Base-by-base conservation (phyloP, 495 filamentous ascomycete species). In the Aspergillus bertholletiae region DNA sequence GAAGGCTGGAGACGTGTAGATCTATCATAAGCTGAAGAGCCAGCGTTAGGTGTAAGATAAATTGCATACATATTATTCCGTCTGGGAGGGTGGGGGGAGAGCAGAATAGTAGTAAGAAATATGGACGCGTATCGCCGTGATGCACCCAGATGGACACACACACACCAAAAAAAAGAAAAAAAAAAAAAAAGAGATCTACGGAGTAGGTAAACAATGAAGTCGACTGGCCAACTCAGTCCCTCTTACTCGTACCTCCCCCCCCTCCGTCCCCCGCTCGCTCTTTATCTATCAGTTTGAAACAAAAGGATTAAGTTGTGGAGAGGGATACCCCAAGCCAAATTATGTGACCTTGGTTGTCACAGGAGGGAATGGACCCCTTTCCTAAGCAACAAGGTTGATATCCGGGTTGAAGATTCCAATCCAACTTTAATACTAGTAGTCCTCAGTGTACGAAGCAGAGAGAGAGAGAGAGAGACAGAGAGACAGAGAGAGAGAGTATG, bases 1-100 rank as follows among this genome's bases (percentile, higher is more conserved):
- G 2, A 37, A 37, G 15, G 34, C 51, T 28, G 48, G 54, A 18
- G 49, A 60, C 37, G 37, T 52, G 37, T 43, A 43, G 22, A 52
- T 32, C n/a, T 49, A 49, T 49, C 46, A 49, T 49, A 49, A 30
- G 46, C 9, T 7, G 46, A 20, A 32, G 7, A 11, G 39, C 22
- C 2, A 18, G 5, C 39, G 39, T 43, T 1, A 43, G 39, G n/a
- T 22, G 39, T 18, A 43, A 1, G 18, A 21, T 43, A 20, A 20
- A 17, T n/a, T n/a, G n/a, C n/a, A n/a, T 43, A 18, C 39, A 43
- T 20, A 43, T 43, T 43, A 18, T 43, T 43, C 39, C 39, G 39
- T 28, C 8, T 12, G 13, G 18, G 20, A 15, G 13, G 37, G 37
- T 40, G 37, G 30, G 30, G 37, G 18, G 37, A 40, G 7, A 4